Base-by-base conservation (phyloP, 2,329 filamentous ascomycete species). In the Nigrospora osmanthi region DNA sequence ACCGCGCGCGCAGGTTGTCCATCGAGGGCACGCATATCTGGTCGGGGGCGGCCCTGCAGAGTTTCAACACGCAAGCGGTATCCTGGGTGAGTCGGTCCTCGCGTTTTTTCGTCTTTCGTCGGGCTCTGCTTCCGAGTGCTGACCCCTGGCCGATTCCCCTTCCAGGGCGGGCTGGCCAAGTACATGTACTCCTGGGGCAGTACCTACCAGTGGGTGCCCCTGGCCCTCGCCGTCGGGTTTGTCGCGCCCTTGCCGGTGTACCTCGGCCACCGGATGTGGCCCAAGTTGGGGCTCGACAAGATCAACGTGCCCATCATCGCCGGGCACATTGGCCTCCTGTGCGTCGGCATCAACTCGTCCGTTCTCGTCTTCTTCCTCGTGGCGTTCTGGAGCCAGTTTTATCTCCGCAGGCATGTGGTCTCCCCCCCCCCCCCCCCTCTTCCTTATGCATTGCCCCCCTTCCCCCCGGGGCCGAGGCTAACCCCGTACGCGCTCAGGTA, bases 11-110 rank as follows among this genome's bases (percentile, higher is more conserved):
- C 23, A 28, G 23, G 23, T 51, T 54, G 4, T 56, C 56, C 12
- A 57, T 67, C 19, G 52, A 66, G 41, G 67, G 67, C 16, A 59
- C 56, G 43, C 65, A 65, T 48, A 62, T 69, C 42, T 69, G 66
- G 66, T 63, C 60, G 28, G 65, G 67, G 13, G 57, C 63, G 17
- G 59, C 60, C 28, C 52, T 67, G 2, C 64, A 69, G 48, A 57
- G 58, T 15, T 63, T 62, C 58, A 69, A 70, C 49, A 56, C 56
- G 14, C 56, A 63, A 41, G 39, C 39, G 16, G 31, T 41, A 6
- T 33, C 39, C 15, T 41, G 39, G 39, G 39, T 41, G 34, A 34
- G 39, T 19, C 6, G 15, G 31, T 11, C 39, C n/a, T n/a, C n/a
- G n/a, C n/a, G n/a, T n/a, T n/a, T n/a, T n/a, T 11, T 28, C n/a